Base-by-base conservation (phyloP, 1,284 basidiomycete genomes). In the Pseudozyma hubeiensis region DNA sequence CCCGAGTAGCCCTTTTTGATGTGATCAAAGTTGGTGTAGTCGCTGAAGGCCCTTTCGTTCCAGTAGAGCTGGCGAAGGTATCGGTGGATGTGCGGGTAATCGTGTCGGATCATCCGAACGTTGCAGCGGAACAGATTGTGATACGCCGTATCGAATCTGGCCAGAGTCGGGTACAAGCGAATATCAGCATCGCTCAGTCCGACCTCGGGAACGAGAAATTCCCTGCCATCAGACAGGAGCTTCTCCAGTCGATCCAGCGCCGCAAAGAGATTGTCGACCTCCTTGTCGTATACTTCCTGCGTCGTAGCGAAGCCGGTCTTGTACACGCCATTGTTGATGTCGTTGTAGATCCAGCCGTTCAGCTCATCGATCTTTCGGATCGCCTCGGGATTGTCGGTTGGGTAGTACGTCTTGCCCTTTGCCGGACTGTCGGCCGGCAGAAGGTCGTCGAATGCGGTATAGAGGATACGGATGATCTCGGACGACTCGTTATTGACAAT, bases 71-170 rank as follows among this genome's bases (percentile, higher is more conserved):
- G 90, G 84, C 90, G 91, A 85, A 93, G 83, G 92, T 93, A 85
- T 2, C 43, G 19, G 33, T 78, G 64, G n/a, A 78, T 65, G 33
- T 64, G 35, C 30, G 73, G 73, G 53, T 73, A 78, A 48, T 69
- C 75, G 43, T 68, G 56, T 5, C 76, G 52, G 51, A 78, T 75
- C 61, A 67, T 73, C 47, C 58, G 37, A 14, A 69, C 85, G 87
- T 96, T 94, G 87, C 93, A 94, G 84, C 97, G 95, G 88, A 97
- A 97, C 84, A 93, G 91, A 0, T 41, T 68, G 57, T 91, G 89
- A 85, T 98, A 97, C 24, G 92, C 94, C 0, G 91, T 90, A 79
- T 95, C 93, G 39, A 60, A 54, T 84, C 92, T 77, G 64, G 94
- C 90, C 64, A 94, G 91, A 3, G 94, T 97, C 29, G 94, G 93